phyloP scores from a whole-genome alignment of 441 rosid species.

The Francoa sonchifolia region DNA sequence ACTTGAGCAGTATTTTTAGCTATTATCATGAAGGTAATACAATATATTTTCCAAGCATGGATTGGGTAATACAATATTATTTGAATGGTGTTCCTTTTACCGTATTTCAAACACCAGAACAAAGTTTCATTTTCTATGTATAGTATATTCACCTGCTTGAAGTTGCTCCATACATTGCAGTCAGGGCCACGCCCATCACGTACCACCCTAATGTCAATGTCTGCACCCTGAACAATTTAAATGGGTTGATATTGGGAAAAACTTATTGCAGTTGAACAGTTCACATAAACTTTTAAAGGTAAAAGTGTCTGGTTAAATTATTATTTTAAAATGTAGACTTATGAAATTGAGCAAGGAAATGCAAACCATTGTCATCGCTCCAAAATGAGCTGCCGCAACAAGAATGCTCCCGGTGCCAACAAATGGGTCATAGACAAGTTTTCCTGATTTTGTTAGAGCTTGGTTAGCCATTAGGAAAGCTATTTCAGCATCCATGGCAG shows the following conservation, averaged over 20 bases:
- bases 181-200: slow-evolving; percentile 96
- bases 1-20: no score
- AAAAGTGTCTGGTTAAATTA: background rate
- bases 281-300: slow-evolving; percentile 3
- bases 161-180: slow-evolving; percentile 95
- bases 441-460: slow-evolving; percentile 65
- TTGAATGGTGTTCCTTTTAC: no score
- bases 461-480: slow-evolving; percentile 97
- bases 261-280: slow-evolving; percentile 7
- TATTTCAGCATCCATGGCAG: slow-evolving; percentile 99
- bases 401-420: slow-evolving; percentile 96
- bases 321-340: background rate
- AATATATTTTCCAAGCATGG: no score
- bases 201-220: slow-evolving; percentile 86
- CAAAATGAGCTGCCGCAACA: slow-evolving; percentile 86
- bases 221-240: slow-evolving; percentile 65
- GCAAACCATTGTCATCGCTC: slow-evolving; percentile 86
- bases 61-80: no score
- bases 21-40: no score
- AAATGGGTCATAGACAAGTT: slow-evolving; percentile 86
- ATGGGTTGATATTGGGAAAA: slow-evolving; percentile 10
- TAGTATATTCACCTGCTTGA: slow-evolving; percentile 62
- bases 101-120: no score
- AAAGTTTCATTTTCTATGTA: background rate
- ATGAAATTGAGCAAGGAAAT: slow-evolving; percentile 8